phyloP scores from a whole-genome alignment of 2,329 filamentous ascomycete genomes.

The Cadophora luteo-olivacea region DNA sequence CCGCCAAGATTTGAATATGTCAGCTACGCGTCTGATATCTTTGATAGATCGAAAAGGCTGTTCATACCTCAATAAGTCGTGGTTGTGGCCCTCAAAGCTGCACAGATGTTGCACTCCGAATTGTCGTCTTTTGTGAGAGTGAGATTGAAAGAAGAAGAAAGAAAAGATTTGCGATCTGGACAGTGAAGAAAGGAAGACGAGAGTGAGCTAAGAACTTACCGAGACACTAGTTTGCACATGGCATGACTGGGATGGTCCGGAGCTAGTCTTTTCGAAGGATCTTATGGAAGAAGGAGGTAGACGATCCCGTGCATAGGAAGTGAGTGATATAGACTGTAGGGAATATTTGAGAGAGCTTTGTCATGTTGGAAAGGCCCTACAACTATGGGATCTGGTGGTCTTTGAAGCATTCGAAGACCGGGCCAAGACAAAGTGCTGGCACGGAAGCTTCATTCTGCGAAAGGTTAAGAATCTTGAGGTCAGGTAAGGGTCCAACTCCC shows the following conservation, averaged over 20 bases:
- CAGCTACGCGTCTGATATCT: neutral
- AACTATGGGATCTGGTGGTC: too few species aligned
- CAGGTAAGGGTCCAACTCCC: too few species aligned
- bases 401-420: too few species aligned
- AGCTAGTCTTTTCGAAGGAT: neutral
- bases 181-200: neutral
- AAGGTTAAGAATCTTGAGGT: neutral
- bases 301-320: neutral
- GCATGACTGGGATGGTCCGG: neutral
- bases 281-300: neutral
- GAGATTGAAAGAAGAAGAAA: neutral
- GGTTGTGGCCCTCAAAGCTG: neutral
- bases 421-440: too few species aligned
- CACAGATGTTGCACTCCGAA: neutral
- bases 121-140: neutral
- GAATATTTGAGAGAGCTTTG: too few species aligned
- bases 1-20: neutral
- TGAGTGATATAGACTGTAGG: too few species aligned
- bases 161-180: neutral
- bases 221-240: slow-evolving; percentile 4
- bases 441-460: neutral
- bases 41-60: neutral
- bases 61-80: neutral
- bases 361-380: too few species aligned
- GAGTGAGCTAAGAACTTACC: neutral